A percentile compares a stretch with the other conserved stretches of the same genome.
phyloP scores from a whole-genome alignment of 441 rosid species.

The Jatropha multifida region DNA sequence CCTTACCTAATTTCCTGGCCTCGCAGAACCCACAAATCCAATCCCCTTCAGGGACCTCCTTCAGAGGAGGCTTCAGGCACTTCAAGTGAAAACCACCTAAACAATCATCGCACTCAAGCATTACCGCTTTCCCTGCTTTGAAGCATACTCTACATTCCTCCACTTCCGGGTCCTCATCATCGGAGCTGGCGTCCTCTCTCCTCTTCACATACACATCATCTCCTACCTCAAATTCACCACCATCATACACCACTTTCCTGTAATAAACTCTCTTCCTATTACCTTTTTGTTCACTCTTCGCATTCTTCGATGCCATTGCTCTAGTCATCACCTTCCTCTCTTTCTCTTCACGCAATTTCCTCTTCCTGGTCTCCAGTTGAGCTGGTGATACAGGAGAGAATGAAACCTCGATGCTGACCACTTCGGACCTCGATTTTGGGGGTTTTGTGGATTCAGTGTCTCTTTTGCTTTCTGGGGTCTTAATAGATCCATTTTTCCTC shows the following conservation, averaged over 20 bases:
- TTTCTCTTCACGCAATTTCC: constrained; percentile 38
- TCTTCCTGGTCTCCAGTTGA: constrained; percentile 55
- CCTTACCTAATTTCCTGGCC: constrained; percentile 52
- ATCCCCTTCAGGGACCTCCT: constrained; percentile 79
- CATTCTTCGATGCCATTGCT: constrained; percentile 22
- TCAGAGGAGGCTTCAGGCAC: constrained; percentile 84
- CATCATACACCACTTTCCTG: constrained; percentile 72
- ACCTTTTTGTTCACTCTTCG: constrained; percentile 18
- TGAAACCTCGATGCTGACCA: constrained; percentile 24
- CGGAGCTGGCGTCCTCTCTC: constrained; percentile 66
- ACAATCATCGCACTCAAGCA: constrained; percentile 93
- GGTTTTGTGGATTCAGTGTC: constrained; percentile 9
- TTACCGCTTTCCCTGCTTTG: constrained; percentile 52
- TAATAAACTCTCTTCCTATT: constrained; percentile 57
- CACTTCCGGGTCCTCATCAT: constrained; percentile 58
- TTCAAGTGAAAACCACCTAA: constrained; percentile 91
- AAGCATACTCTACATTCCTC: constrained; percentile 91
- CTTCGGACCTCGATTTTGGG: constrained; percentile 25
- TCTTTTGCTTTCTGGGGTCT: constrained; percentile 19
- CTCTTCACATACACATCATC: constrained; percentile 88
- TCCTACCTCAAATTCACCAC: constrained; percentile 66
- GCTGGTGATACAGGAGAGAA: constrained; percentile 61
- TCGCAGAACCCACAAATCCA: constrained; percentile 83
- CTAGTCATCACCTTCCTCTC: constrained; percentile 28
- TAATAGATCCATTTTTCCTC: neutral